A percentile compares a stretch with the other conserved stretches of the same genome.
Evolutionary conservation across 208 protist genomes (phyloP).

Genomic region (Leishmania turanica): DNA sequence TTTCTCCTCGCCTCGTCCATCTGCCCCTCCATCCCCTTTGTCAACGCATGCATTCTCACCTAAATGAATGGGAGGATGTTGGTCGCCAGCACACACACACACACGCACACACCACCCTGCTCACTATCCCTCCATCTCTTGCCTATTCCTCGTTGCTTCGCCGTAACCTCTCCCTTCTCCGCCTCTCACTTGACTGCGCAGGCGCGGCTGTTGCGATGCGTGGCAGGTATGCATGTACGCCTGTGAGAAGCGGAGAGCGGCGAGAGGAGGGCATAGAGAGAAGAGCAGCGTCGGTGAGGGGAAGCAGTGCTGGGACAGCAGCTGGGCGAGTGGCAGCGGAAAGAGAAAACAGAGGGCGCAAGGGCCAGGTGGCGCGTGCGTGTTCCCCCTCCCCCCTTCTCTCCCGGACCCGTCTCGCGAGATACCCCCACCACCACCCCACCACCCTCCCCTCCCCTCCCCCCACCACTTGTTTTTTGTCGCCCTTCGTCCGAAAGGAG

Average conservation of each 20-base stretch:
- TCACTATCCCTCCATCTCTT: background rate
- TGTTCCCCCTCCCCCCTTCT: background rate
- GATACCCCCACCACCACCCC: too few relatives aligned
- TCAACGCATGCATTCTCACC: background rate
- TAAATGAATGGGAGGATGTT: background rate
- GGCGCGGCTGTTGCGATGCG: background rate
- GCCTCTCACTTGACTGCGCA: background rate
- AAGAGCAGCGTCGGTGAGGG: background rate
- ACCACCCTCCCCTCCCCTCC: too few relatives aligned
- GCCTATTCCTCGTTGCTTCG: background rate
- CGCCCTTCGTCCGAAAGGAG: background rate
- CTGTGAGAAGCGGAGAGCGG: background rate
- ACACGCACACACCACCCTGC: background rate
- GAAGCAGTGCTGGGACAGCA: background rate
- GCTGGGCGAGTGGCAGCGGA: background rate
- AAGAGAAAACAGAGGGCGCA: background rate
- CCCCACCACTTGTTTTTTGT: background rate
- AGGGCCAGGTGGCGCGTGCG: background rate
- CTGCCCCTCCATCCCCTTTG: background rate
- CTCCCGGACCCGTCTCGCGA: background rate
- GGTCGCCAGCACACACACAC: background rate
- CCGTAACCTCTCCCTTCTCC: background rate
- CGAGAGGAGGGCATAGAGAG: background rate
- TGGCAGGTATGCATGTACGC: background rate
- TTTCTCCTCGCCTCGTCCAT: background rate